A percentile compares a stretch with the other conserved stretches of the same genome.
phyloP scores from a whole-genome alignment of 306 rosid genomes.

The Trifolium fragiferum region DNA sequence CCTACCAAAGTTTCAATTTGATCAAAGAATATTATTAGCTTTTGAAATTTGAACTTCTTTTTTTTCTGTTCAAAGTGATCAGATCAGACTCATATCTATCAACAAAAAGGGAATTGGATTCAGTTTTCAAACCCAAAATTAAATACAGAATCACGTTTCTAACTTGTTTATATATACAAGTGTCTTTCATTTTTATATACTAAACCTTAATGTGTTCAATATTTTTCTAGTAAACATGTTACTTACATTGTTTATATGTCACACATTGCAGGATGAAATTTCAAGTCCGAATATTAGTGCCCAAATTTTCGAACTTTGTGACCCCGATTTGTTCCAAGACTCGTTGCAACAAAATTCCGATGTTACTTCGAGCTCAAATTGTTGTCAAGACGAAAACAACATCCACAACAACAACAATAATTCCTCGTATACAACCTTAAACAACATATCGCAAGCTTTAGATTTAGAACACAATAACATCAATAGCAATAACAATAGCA shows the following conservation, averaged over 20 bases:
- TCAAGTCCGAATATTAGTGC: constrained; percentile 78
- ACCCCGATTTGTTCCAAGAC: constrained; percentile 74
- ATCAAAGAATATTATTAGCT: constrained; percentile 51
- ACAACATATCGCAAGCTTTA: constrained; percentile 50
- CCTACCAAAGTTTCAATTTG: constrained; percentile 41
- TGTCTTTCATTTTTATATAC: constrained; percentile 14
- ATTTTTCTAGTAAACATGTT: constrained; percentile 38
- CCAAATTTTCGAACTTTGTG: constrained; percentile 71
- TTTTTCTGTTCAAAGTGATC: constrained; percentile 47
- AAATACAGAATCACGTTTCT: constrained; percentile 61
- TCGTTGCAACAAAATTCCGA: constrained; percentile 68
- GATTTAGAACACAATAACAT: constrained; percentile 56
- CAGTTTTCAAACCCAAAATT: constrained; percentile 40
- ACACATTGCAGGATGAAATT: constrained; percentile 80
- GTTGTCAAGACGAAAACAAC: constrained; percentile 58
- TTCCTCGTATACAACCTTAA: constrained; percentile 57
- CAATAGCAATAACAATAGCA: constrained; percentile 43
- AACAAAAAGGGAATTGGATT: constrained; percentile 53
- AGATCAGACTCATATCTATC: constrained; percentile 56
- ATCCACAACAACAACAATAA: constrained; percentile 24
- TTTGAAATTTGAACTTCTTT: constrained; percentile 47
- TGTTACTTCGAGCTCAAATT: constrained; percentile 77
- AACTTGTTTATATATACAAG: constrained; percentile 45
- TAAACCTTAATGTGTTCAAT: constrained; percentile 3
- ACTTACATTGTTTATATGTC: constrained; percentile 44